Base-by-base conservation (phyloP, 1,284 basidiomycete species). In the Sphagnurus paluster region DNA sequence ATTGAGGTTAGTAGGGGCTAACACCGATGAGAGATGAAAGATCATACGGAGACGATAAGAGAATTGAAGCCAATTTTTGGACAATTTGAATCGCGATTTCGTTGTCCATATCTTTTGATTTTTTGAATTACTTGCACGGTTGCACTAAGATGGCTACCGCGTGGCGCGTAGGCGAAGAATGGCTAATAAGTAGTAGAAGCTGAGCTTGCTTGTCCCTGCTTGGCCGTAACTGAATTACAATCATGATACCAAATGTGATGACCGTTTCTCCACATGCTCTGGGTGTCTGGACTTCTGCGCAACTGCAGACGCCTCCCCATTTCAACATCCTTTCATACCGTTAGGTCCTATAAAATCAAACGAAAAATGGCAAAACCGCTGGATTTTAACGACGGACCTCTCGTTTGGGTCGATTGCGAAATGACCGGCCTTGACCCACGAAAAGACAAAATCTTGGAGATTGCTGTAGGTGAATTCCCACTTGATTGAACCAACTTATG, bases 371-470 rank as follows among this genome's bases (percentile, higher is more conserved):
- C 26, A 19, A 61, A 54, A 45, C 58, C 64, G 26, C 58, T 82
- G 21, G 66, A 71, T 46, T 77, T 72, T 35, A 57, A 68, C 5
- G 74, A 79, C 14, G 87, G 87, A 0, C 90, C 91, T 7, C 66
- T 93, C 39, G 87, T 93, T 1, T 93, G 90, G 90, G 79, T 93
- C 40, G 91, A 93, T 62, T 90, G 90, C 59, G 90, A 93, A 67
- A 93, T 93, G 91, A 91, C 89, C 1, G 75, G 75, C 2, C 65
- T 77, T 17, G 67, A 87, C 58, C 74, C 75, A 3, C 71, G 75
- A 21, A 80, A 64, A 23, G 87, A 93, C 61, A 81, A 80, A 47
- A 79, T 93, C 19, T 61, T 93, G 3, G 90, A 93, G 62, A 84
- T 89, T 60, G 85, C 86, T 10, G 84, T 84, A 51, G 14, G 47